A percentile compares a stretch with the other conserved stretches of the same genome.
These are phyloP conservation scores for Suillus subluteus DNA, from an alignment of 768 basidiomycete species.

Conservation along the genomic window DNA sequence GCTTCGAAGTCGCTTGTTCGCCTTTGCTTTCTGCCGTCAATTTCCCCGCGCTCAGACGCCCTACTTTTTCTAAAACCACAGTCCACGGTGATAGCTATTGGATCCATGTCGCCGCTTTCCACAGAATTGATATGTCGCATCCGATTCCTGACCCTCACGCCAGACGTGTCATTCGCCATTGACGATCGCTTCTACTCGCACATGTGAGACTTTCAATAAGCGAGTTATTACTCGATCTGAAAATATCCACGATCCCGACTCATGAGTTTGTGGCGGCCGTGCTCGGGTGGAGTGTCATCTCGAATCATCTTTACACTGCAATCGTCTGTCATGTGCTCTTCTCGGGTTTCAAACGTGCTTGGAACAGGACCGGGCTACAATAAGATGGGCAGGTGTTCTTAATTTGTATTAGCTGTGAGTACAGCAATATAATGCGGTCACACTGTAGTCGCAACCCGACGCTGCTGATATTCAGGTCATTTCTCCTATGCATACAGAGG, in stretches of 20 bases:
- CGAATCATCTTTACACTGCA: background rate
- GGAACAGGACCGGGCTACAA: background rate
- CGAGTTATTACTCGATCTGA: background rate
- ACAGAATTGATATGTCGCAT: background rate
- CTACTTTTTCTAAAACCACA: background rate
- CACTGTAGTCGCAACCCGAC: background rate
- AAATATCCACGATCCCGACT: background rate
- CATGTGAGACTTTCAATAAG: background rate
- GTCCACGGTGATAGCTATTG: background rate
- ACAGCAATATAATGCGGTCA: background rate
- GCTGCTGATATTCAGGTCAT: background rate
- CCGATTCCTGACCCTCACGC: background rate
- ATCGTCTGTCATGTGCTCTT: background rate
- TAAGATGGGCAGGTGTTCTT: background rate
- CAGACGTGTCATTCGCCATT: background rate
- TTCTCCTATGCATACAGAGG: background rate
- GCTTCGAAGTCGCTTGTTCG: background rate
- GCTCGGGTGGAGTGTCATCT: background rate
- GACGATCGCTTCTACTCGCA: background rate
- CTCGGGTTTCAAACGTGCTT: background rate
- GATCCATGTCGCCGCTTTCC: background rate
- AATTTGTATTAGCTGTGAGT: background rate
- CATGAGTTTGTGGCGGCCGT: background rate
- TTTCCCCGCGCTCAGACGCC: background rate
- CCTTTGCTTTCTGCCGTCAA: background rate